Percentiles rank a stretch among this genome's conserved stretches.
phyloP scores from a whole-genome alignment of 2,329 filamentous ascomycete genomes.

The Verruconis gallopava region DNA sequence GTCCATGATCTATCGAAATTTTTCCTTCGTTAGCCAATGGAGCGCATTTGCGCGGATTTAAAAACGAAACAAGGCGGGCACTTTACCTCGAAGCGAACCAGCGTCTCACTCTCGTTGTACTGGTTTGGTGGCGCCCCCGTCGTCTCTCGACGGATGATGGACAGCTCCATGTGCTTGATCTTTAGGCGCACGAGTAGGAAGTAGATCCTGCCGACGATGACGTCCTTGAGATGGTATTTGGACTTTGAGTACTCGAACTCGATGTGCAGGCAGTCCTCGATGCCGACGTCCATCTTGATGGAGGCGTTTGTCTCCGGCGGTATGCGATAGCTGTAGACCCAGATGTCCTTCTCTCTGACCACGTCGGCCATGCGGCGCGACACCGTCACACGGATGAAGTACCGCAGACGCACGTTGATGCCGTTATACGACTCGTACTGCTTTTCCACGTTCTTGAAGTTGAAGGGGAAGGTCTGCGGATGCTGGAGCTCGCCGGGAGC shows the following conservation, averaged over 20 bases:
- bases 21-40: too few relatives aligned
- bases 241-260: conserved; percentile 99
- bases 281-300: conserved; percentile 99
- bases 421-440: conserved; percentile 99
- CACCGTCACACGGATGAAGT: conserved; percentile 95
- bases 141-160: conserved; percentile 92
- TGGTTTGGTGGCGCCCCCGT: conserved; percentile 95
- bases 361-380: conserved; percentile 96
- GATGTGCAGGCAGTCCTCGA: conserved; percentile 97
- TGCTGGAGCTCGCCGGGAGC: conserved; percentile 96
- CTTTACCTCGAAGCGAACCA: conserved; percentile 83
- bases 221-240: conserved; percentile 98
- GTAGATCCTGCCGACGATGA: conserved; percentile 97
- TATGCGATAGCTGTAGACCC: conserved; percentile 98
- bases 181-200: conserved; percentile 93
- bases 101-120: conserved; percentile 97
- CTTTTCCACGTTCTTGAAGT: conserved; percentile 99
- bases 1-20: conserved; percentile 73
- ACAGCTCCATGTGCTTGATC: conserved; percentile 99
- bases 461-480: conserved; percentile 97
- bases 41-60: background rate
- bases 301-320: conserved; percentile 95
- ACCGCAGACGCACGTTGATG: conserved; percentile 98
- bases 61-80: background rate
- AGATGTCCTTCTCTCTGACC: conserved; percentile 96